Base-by-base conservation (phyloP, 192 early-diverging fungal genomes). In the Coemansia sp. region DNA sequence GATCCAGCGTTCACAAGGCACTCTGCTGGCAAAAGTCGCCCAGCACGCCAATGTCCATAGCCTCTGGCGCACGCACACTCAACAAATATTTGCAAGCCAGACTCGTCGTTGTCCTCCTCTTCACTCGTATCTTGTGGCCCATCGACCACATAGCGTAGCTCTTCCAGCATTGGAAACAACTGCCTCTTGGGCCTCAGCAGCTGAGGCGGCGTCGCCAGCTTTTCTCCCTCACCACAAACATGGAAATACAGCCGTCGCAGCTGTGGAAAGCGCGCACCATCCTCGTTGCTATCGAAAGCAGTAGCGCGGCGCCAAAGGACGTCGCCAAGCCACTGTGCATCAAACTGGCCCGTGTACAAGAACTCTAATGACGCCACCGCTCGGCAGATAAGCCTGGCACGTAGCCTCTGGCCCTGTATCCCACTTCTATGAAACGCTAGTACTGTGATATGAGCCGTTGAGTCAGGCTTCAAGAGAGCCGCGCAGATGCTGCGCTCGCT, bases 321-420 rank as follows among this genome's bases (percentile, higher is more conserved):
- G 17, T 17, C 11, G 36, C 35, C 44, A 21, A 50, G 17, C 3
- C 19, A 52, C 3, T 2, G 8, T 3, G 60, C n/a, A 15, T 22
- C 34, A n/a, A 34, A 15, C 9, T 7, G n/a, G 3, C 57, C 57
- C 5, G 60, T 39, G 35, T 67, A 58, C 18, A 67, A 33, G 24
- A 55, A 60, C 53, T 60, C 58, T 21, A 67, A 53, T 0, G 65
- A 21, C 3, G 22, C n/a, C 9, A 58, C 58, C 3, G 50, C 36
- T 0, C 41, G 38, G 8, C 53, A 41, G 24, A 67, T 32, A 37
- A 67, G 53, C 8, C 21, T 29, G 35, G 43, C 50, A 3, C 26
- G 27, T 40, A 56, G 21, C 42, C 21, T 38, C 58, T 46, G 40
- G 3, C 17, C 37, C 8, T 7, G 9, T 12, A 60, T 5, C 21